Evolutionary conservation across 2,329 filamentous ascomycete species (phyloP).

Genomic region (Fusarium cyanostomum): DNA sequence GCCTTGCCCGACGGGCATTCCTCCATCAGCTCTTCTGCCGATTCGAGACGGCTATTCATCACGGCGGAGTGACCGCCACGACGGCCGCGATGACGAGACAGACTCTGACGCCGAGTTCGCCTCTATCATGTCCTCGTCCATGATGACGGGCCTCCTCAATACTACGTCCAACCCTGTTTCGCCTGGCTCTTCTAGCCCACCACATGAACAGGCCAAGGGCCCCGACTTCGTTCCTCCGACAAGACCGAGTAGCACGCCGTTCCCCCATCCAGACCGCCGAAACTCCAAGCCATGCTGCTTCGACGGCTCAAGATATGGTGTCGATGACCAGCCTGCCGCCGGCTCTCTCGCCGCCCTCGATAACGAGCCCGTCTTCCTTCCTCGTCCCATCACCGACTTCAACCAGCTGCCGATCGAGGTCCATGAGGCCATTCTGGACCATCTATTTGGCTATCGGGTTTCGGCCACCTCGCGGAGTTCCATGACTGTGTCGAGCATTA

Average conservation of each 20-base stretch:
- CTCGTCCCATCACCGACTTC: constrained; percentile 49
- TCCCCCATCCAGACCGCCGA: constrained; percentile 63
- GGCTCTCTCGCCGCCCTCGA: constrained; percentile 28
- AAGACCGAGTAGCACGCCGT: constrained; percentile 68
- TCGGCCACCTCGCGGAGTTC: constrained; percentile 68
- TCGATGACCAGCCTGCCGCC: constrained; percentile 25
- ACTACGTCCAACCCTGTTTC: constrained; percentile 64
- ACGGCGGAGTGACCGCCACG: constrained; percentile 26
- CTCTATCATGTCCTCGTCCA: constrained; percentile 50
- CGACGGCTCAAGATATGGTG: constrained; percentile 36
- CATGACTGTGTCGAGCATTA: constrained; percentile 61
- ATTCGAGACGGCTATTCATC: constrained; percentile 38
- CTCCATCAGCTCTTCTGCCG: constrained; percentile 36
- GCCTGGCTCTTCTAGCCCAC: constrained; percentile 62
- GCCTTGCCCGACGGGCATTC: constrained; percentile 32
- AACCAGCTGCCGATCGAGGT: constrained; percentile 73
- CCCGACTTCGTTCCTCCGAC: constrained; percentile 48
- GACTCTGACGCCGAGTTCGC: constrained; percentile 48
- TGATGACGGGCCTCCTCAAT: constrained; percentile 49
- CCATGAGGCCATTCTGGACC: constrained; percentile 76
- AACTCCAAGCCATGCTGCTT: constrained; percentile 44
- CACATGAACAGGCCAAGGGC: constrained; percentile 58
- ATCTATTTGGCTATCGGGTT: constrained; percentile 74
- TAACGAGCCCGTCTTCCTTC: constrained; percentile 27
- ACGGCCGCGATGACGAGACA: constrained; percentile 26